Percentiles rank a stretch among this genome's conserved stretches.
Evolutionary conservation across 768 basidiomycete species (phyloP).

Genomic region (Tephrocybe sp.): DNA sequence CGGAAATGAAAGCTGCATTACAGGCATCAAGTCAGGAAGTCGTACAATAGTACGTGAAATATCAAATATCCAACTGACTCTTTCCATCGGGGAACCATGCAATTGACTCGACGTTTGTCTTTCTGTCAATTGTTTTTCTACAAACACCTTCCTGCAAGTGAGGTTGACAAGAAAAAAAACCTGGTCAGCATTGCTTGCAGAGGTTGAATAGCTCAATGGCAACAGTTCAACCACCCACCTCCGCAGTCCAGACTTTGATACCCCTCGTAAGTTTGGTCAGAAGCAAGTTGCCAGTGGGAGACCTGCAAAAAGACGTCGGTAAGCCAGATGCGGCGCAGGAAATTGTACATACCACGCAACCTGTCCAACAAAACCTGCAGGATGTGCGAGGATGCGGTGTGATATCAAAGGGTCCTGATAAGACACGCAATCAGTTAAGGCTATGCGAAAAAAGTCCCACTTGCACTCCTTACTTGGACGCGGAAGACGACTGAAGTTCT

Average conservation of each 20-base stretch:
- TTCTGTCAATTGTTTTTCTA: slow-evolving; percentile 60
- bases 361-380: slow-evolving; percentile 73
- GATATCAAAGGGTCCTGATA: slow-evolving; percentile 56
- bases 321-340: background rate
- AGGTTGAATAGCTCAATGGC: too few relatives aligned
- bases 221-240: slow-evolving; percentile 41
- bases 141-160: slow-evolving; percentile 63
- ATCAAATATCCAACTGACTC: slow-evolving; percentile 33
- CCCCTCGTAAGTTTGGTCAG: slow-evolving; percentile 65
- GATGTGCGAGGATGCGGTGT: slow-evolving; percentile 65
- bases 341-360: slow-evolving; percentile 59
- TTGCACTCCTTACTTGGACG: slow-evolving; percentile 50
- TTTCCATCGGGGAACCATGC: slow-evolving; percentile 68
- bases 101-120: slow-evolving; percentile 56
- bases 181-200: slow-evolving; percentile 5
- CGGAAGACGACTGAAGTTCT: slow-evolving; percentile 67
- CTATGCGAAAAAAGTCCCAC: background rate
- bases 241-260: slow-evolving; percentile 71
- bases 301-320: slow-evolving; percentile 37
- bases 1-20: slow-evolving; percentile 62
- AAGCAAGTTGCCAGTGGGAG: slow-evolving; percentile 59
- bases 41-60: too few relatives aligned
- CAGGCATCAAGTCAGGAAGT: slow-evolving; percentile 3
- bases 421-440: slow-evolving; percentile 4
- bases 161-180: slow-evolving; percentile 3